Evolutionary conservation across 2,329 filamentous ascomycete species (phyloP).

Genomic region (Paramyrothecium sp.): DNA sequence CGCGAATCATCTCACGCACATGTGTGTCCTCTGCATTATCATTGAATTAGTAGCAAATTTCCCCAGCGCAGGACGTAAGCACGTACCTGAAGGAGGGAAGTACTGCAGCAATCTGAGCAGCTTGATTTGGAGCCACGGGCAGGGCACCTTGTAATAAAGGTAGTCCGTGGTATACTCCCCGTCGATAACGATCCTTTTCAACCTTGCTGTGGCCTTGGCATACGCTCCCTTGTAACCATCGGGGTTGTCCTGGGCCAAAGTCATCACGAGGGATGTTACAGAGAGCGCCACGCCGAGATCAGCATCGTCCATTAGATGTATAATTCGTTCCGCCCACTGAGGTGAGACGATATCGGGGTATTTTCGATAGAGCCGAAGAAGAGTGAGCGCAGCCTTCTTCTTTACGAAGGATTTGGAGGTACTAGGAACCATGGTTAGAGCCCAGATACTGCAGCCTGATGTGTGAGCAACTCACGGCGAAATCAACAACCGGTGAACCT

Average conservation of each 20-base stretch:
- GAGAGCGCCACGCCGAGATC: constrained; percentile 94
- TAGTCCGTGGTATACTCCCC: constrained; percentile 89
- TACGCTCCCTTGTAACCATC: constrained; percentile 94
- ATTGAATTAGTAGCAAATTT: neutral
- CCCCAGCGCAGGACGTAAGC: neutral
- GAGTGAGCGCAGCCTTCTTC: constrained; percentile 94
- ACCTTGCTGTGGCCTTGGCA: constrained; percentile 82
- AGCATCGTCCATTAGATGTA: constrained; percentile 96
- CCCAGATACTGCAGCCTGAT: no score
- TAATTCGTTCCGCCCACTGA: constrained; percentile 96
- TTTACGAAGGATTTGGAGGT: constrained; percentile 95
- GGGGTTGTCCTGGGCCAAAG: constrained; percentile 88
- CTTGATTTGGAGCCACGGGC: constrained; percentile 97
- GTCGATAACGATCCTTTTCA: constrained; percentile 90
- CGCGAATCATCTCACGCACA: constrained; percentile 85
- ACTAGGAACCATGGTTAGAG: constrained; percentile 18
- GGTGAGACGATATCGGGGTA: constrained; percentile 90
- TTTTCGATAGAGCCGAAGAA: constrained; percentile 92
- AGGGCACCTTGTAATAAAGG: constrained; percentile 99
- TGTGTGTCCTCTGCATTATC: constrained; percentile 75
- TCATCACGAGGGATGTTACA: constrained; percentile 93
- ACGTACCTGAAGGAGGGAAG: constrained; percentile 84
- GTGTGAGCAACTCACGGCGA: constrained; percentile 68
- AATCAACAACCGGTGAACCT: constrained; percentile 91
- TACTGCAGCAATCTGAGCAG: constrained; percentile 89